Conservation (phyloP, 352 stramenopile genomes). For the Phytophthora tentaculata region DNA sequence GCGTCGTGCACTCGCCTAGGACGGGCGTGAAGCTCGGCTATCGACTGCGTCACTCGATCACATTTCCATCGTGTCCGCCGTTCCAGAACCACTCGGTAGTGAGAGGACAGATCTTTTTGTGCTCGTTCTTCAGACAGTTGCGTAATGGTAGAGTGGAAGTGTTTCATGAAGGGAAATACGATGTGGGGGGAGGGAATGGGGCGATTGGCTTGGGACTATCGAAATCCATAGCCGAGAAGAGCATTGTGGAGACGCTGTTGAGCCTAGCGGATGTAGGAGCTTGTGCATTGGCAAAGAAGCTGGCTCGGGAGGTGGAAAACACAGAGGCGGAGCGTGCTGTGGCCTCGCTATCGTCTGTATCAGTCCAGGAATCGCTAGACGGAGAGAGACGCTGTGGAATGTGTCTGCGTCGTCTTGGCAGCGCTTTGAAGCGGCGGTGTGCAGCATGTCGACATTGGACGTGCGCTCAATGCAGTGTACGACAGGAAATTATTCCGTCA, state of each 20-base stretch:
- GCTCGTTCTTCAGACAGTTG: conserved; percentile 73
- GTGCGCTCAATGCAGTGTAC: conserved; percentile 50
- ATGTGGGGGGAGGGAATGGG: conserved; percentile 44
- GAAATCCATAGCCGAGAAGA: conserved; percentile 51
- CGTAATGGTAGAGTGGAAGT: conserved; percentile 60
- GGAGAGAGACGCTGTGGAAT: conserved; percentile 56
- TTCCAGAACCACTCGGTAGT: conserved; percentile 62
- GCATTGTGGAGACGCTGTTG: conserved; percentile 49
- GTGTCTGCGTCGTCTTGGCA: conserved; percentile 47
- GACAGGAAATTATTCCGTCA: conserved; percentile 52
- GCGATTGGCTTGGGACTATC: conserved; percentile 44
- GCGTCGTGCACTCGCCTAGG: conserved; percentile 37
- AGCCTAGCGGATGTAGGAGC: conserved; percentile 49
- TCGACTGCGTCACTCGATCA: conserved; percentile 65
- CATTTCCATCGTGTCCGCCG: conserved; percentile 53
- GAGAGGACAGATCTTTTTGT: conserved; percentile 69
- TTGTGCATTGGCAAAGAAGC: conserved; percentile 67
- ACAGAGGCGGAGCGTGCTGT: conserved; percentile 34
- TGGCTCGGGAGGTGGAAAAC: conserved; percentile 49
- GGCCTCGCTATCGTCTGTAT: conserved; percentile 38
- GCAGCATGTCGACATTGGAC: conserved; percentile 53
- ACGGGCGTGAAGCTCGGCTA: conserved; percentile 50
- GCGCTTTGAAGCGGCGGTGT: conserved; percentile 46
- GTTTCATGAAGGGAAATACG: conserved; percentile 67
- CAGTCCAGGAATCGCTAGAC: conserved; percentile 40